phyloP scores from a whole-genome alignment of 345 rosid genomes.

The Citrus sp. region DNA sequence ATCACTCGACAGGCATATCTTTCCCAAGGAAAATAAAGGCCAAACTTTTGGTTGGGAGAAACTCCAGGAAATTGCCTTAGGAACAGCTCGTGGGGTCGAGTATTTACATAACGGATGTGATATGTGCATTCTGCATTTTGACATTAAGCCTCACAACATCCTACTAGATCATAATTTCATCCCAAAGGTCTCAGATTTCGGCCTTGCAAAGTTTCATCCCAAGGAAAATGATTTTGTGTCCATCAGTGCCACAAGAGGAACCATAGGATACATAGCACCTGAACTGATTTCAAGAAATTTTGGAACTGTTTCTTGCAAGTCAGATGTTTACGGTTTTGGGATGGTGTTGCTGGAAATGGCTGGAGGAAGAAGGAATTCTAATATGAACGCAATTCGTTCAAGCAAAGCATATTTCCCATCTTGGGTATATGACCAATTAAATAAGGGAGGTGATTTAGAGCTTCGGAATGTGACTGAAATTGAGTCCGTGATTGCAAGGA shows the following conservation, averaged over 20 bases:
- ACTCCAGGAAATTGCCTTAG: slow-evolving; percentile 18
- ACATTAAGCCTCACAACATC: slow-evolving; percentile 22
- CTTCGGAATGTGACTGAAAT: slow-evolving; percentile 14
- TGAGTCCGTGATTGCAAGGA: slow-evolving; percentile 26
- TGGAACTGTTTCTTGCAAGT: slow-evolving; percentile 3
- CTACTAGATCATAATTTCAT: slow-evolving; percentile 11
- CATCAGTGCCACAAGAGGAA: slow-evolving; percentile 14
- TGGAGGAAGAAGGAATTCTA: slow-evolving; percentile 5
- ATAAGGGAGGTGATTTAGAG: slow-evolving; percentile 20
- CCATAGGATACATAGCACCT: slow-evolving; percentile 14
- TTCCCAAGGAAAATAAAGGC: not conserved
- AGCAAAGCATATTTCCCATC: slow-evolving; percentile 11
- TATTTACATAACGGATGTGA: slow-evolving; percentile 25
- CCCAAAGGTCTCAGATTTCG: slow-evolving; percentile 32
- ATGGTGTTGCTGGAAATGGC: slow-evolving; percentile 18
- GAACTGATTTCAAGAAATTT: slow-evolving; percentile 9
- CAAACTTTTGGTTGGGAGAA: not conserved
- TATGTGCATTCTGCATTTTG: slow-evolving; percentile 27
- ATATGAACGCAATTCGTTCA: not conserved
- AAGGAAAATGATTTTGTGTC: slow-evolving; percentile 18
- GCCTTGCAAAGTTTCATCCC: slow-evolving; percentile 23
- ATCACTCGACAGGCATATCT: slow-evolving; percentile 8
- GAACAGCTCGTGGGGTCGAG: slow-evolving; percentile 26
- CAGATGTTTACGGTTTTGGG: slow-evolving; percentile 16
- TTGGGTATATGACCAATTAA: slow-evolving; percentile 23